These are phyloP conservation scores for Colletotrichum spaethianum DNA, from an alignment of 2,329 filamentous ascomycete genomes.

Conservation along the genomic window DNA sequence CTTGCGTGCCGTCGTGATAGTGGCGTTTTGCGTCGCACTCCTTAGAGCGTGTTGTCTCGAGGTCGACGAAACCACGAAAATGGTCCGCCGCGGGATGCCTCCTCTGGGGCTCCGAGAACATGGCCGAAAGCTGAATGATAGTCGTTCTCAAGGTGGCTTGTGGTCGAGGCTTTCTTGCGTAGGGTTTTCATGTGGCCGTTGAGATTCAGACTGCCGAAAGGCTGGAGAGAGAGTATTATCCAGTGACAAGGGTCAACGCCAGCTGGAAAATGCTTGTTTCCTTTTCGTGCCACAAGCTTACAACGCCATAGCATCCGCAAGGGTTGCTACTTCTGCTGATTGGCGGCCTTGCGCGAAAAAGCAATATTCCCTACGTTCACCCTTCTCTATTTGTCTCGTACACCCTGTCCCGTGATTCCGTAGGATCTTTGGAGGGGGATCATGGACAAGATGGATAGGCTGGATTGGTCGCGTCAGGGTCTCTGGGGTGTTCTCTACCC, in stretches of 20 bases:
- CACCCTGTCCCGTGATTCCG: slow-evolving; percentile 14
- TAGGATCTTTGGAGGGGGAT: background rate
- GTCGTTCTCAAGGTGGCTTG: background rate
- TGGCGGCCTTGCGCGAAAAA: slow-evolving; percentile 23
- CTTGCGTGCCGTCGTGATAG: slow-evolving; percentile 8
- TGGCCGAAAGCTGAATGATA: background rate
- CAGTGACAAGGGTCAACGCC: slow-evolving; percentile 10
- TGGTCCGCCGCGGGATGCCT: background rate
- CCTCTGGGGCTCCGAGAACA: background rate
- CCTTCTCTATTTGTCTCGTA: slow-evolving; percentile 11
- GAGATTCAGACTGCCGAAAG: too few species aligned
- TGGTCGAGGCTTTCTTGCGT: background rate
- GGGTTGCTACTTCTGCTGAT: slow-evolving; percentile 2
- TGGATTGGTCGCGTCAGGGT: background rate
- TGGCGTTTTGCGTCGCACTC: slow-evolving; percentile 17
- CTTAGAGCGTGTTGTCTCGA: background rate
- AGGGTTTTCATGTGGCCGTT: background rate
- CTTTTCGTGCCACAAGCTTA: slow-evolving; percentile 21
- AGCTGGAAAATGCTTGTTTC: slow-evolving; percentile 29
- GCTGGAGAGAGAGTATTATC: background rate
- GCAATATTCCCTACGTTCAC: slow-evolving; percentile 24
- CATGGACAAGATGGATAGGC: slow-evolving; percentile 1
- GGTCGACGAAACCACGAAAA: background rate
- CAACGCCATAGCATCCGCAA: background rate
- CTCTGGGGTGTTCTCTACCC: background rate